Percentiles rank a stretch among this genome's conserved stretches.
phyloP scores from a whole-genome alignment of 352 stramenopile genomes.

The Globisporangium radiosum region DNA sequence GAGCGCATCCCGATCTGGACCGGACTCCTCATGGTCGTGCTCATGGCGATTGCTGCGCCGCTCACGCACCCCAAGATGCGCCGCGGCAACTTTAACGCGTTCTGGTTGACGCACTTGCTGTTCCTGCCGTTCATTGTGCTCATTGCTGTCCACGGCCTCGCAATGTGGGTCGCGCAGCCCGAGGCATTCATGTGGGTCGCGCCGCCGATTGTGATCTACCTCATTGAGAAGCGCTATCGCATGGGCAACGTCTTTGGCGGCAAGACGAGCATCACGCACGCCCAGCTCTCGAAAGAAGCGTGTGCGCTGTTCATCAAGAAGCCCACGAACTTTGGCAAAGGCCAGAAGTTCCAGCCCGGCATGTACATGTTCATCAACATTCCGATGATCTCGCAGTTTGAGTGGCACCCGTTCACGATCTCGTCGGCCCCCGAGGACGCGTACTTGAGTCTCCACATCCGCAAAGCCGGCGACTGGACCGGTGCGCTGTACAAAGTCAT shows the following conservation, averaged over 20 bases:
- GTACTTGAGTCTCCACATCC: slow-evolving; percentile 34
- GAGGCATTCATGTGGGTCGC: slow-evolving; percentile 33
- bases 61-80: slow-evolving; percentile 18
- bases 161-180: slow-evolving; percentile 22
- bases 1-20: slow-evolving; percentile 32
- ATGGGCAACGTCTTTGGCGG: slow-evolving; percentile 21
- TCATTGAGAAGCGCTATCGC: slow-evolving; percentile 36
- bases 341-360: slow-evolving; percentile 32
- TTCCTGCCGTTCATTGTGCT: slow-evolving; percentile 26
- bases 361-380: slow-evolving; percentile 72
- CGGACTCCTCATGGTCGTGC: slow-evolving; percentile 26
- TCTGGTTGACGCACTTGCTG: slow-evolving; percentile 21
- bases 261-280: slow-evolving; percentile 26
- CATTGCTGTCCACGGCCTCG: slow-evolving; percentile 30
- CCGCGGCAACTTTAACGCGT: slow-evolving; percentile 19
- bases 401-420: slow-evolving; percentile 84
- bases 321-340: slow-evolving; percentile 37
- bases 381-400: slow-evolving; percentile 32
- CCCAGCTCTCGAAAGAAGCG: slow-evolving; percentile 45
- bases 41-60: slow-evolving; percentile 17
- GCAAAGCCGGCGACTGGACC: slow-evolving; percentile 42
- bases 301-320: slow-evolving; percentile 66
- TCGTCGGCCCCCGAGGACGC: slow-evolving; percentile 41
- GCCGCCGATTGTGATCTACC: slow-evolving; percentile 22
- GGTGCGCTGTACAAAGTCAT: slow-evolving; percentile 30